Conservation (phyloP, 75 land plant species). For the Cunninghamia lanceolata region DNA sequence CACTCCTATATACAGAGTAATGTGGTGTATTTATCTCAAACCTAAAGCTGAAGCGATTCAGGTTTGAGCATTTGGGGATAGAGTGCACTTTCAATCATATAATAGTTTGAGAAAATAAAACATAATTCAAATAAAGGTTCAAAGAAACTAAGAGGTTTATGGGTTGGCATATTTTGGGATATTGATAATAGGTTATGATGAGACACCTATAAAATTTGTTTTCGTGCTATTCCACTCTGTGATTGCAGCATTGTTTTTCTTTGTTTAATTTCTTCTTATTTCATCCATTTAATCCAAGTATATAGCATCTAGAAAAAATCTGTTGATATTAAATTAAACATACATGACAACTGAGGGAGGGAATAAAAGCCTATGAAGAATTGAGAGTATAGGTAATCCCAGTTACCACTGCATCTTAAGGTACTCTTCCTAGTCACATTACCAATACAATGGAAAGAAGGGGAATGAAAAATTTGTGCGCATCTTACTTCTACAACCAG, state of each 20-base stretch:
- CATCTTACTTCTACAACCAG: background rate
- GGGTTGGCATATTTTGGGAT: no score
- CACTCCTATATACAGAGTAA: no score
- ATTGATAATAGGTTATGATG: no score
- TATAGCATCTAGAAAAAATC: background rate
- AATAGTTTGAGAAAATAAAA: background rate
- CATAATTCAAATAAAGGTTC: background rate
- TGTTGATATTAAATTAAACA: background rate
- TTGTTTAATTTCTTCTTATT: background rate
- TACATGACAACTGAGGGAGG: background rate
- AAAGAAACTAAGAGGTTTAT: background rate
- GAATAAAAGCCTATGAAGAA: background rate
- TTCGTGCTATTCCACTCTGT: background rate
- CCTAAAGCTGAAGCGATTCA: background rate
- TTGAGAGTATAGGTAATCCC: background rate
- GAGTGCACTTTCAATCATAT: background rate
- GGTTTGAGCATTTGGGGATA: background rate
- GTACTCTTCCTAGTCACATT: background rate
- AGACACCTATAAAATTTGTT: background rate
- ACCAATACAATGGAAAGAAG: background rate
- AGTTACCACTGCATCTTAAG: background rate
- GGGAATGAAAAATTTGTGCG: background rate
- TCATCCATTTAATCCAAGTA: background rate
- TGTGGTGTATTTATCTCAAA: background rate
- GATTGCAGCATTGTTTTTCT: background rate